These are phyloP conservation scores for barrel medic (Medicago truncatula) DNA, from an alignment of 306 rosid genomes.

Conservation along the genomic window DNA sequence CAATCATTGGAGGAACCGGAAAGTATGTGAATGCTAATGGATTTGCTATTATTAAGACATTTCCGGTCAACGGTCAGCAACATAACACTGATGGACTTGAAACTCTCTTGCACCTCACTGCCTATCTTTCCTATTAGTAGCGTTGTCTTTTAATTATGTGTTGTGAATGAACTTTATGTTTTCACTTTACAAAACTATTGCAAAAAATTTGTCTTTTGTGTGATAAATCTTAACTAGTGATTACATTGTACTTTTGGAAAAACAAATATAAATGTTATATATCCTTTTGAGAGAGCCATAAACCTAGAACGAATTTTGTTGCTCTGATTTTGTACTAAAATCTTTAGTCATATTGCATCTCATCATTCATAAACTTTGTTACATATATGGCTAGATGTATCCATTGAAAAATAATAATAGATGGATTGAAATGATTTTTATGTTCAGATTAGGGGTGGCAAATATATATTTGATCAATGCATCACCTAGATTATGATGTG, in stretches of 20 bases:
- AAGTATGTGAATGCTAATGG: conserved; percentile 76
- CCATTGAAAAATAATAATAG: too few relatives aligned
- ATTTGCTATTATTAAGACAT: conserved; percentile 62
- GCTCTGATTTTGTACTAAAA: too few relatives aligned
- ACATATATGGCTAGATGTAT: too few relatives aligned
- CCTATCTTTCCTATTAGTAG: conserved; percentile 52
- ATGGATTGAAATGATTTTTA: too few relatives aligned
- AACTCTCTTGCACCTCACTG: conserved; percentile 65
- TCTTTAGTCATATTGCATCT: too few relatives aligned
- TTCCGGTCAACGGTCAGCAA: conserved; percentile 57
- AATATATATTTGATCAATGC: too few relatives aligned
- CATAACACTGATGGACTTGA: conserved; percentile 65
- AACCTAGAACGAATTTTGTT: neutral
- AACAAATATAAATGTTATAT: neutral
- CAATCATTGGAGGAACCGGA: conserved; percentile 87
- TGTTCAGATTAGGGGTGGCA: too few relatives aligned
- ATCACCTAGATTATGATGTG: too few relatives aligned
- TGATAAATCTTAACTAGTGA: neutral
- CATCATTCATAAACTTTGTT: too few relatives aligned
- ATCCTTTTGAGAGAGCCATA: neutral
- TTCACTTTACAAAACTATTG: neutral
- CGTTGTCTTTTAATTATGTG: neutral
- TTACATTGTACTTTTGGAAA: neutral
- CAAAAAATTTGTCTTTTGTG: neutral
- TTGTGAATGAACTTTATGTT: neutral